Percentiles rank a stretch among this genome's conserved stretches.
These are phyloP conservation scores for Gossypium trilobum DNA, from an alignment of 441 rosid genomes.

Conservation along the genomic window DNA sequence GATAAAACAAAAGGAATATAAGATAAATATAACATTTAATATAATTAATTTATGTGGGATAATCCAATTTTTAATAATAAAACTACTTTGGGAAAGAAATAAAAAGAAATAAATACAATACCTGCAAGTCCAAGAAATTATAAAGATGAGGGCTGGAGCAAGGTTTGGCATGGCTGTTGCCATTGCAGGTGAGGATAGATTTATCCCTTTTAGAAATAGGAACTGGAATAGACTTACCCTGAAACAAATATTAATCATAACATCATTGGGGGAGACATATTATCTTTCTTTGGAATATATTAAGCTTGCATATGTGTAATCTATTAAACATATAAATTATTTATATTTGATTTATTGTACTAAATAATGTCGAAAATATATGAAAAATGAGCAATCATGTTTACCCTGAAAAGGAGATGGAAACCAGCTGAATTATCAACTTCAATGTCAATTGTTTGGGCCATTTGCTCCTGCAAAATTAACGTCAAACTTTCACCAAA, in stretches of 20 bases:
- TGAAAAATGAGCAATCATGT: not conserved
- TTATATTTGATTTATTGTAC: not conserved
- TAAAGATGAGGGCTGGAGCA: constrained; percentile 69
- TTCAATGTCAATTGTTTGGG: constrained; percentile 44
- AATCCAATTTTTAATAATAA: too few relatives aligned
- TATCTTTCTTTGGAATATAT: not conserved
- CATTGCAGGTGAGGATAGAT: constrained; percentile 66
- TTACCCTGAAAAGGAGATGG: constrained; percentile 70
- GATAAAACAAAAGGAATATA: too few relatives aligned
- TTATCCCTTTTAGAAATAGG: constrained; percentile 59
- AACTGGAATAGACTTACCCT: constrained; percentile 72
- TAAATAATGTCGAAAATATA: not conserved
- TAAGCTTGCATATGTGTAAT: too few relatives aligned
- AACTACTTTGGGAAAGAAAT: too few relatives aligned
- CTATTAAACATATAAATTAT: too few relatives aligned
- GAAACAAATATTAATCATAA: constrained; percentile 2
- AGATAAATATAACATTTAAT: too few relatives aligned
- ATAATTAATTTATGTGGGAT: too few relatives aligned
- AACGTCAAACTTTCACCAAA: constrained; percentile 1
- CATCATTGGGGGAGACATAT: not conserved
- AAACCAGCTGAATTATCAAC: constrained; percentile 51
- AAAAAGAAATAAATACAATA: constrained; percentile 1
- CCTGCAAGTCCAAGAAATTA: constrained; percentile 67
- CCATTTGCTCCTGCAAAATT: constrained; percentile 56
- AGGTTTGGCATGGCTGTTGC: constrained; percentile 95